Conservation (phyloP, 768 basidiomycete species). For the Naganishia friedmannii region DNA sequence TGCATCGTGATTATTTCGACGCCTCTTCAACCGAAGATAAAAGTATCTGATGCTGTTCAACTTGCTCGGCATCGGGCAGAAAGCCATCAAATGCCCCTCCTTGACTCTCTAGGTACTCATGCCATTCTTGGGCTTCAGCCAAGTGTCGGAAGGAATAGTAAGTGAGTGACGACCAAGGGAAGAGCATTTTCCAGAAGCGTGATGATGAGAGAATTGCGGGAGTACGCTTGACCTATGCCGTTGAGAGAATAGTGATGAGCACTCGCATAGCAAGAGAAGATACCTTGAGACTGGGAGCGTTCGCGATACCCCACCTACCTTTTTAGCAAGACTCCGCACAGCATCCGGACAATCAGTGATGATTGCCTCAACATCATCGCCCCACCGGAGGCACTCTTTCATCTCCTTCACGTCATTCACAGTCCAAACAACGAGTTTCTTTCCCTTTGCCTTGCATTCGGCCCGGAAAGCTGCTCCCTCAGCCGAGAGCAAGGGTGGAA, state of each 20-base stretch:
- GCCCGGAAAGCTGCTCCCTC: conserved; percentile 71
- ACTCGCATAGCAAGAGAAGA: conserved; percentile 2
- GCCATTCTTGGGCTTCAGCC: conserved; percentile 38
- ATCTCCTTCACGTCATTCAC: conserved; percentile 78
- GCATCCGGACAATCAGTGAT: conserved; percentile 52
- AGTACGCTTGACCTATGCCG: conserved; percentile 33
- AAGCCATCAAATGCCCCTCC: conserved; percentile 40
- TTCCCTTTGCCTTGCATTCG: conserved; percentile 63
- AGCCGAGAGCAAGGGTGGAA: conserved; percentile 64
- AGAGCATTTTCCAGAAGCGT: conserved; percentile 31
- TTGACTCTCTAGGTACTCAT: conserved; percentile 47
- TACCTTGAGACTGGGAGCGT: not conserved
- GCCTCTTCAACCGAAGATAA: too few species aligned
- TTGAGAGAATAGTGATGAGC: not conserved
- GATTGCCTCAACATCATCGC: conserved; percentile 37
- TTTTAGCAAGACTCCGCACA: conserved; percentile 38
- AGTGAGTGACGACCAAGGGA: conserved; percentile 36
- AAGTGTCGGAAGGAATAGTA: conserved; percentile 40
- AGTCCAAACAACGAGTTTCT: conserved; percentile 91
- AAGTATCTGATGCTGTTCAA: too few species aligned
- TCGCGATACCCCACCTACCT: conserved; percentile 36
- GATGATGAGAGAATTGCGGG: conserved; percentile 34
- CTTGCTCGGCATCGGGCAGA: too few species aligned
- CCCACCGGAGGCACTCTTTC: conserved; percentile 53
- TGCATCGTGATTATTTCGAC: too few species aligned